These are phyloP conservation scores for Xylariaceae sp. DNA, from an alignment of 2,329 filamentous ascomycete genomes.

Conservation along the genomic window DNA sequence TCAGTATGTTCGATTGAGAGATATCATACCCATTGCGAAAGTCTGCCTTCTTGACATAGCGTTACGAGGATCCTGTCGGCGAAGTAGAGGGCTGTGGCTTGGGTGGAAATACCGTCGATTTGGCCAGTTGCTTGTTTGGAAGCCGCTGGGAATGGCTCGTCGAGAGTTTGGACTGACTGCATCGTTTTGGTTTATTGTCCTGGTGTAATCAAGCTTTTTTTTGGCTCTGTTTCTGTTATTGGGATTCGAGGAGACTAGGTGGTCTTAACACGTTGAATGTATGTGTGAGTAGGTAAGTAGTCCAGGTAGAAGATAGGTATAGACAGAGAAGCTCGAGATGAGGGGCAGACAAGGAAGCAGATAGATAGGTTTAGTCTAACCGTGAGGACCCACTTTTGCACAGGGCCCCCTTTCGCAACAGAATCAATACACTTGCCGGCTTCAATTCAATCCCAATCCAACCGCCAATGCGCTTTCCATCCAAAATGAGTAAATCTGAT, in stretches of 20 bases:
- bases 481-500: too few species aligned
- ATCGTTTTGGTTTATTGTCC: constrained; percentile 26
- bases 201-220: not conserved
- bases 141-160: constrained; percentile 62
- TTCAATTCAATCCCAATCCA: too few species aligned
- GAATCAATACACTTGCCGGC: too few species aligned
- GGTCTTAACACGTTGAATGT: not conserved
- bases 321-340: too few species aligned
- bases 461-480: too few species aligned
- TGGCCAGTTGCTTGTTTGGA: constrained; percentile 54
- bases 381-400: too few species aligned
- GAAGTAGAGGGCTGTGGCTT: constrained; percentile 68
- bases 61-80: constrained; percentile 88
- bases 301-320: too few species aligned
- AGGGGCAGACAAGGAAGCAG: too few species aligned
- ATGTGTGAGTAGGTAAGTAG: too few species aligned
- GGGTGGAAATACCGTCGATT: constrained; percentile 65
- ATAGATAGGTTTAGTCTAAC: too few species aligned
- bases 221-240: not conserved
- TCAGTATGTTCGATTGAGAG: not conserved
- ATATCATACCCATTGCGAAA: constrained; percentile 82
- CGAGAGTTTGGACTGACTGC: constrained; percentile 38
- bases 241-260: not conserved
- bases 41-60: constrained; percentile 73
- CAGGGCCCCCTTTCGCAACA: too few species aligned